phyloP scores from a whole-genome alignment of 1,284 basidiomycete genomes.

The Xerocomus nothofagi region DNA sequence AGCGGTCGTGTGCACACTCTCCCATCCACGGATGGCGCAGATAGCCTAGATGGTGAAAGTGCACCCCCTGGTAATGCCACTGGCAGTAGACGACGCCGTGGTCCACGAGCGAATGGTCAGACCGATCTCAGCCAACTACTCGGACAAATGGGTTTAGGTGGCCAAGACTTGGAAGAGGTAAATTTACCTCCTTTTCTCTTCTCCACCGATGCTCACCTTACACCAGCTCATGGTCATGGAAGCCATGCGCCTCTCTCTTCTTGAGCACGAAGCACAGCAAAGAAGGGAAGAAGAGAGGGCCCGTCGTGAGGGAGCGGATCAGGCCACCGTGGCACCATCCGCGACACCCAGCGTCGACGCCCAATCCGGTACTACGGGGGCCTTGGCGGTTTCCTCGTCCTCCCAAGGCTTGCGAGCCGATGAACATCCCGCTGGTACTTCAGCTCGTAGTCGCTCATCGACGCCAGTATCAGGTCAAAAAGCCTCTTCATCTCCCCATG shows the following conservation, averaged over 20 bases:
- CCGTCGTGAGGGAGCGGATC: slow-evolving; percentile 43
- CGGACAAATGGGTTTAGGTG: slow-evolving; percentile 66
- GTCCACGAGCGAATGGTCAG: slow-evolving; percentile 54
- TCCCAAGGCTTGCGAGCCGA: slow-evolving; percentile 12
- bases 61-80: slow-evolving; percentile 39
- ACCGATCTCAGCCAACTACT: slow-evolving; percentile 56
- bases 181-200: slow-evolving; percentile 9
- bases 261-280: slow-evolving; percentile 88
- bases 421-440: slow-evolving; percentile 9
- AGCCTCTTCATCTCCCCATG: slow-evolving; percentile 31
- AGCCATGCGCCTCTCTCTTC: slow-evolving; percentile 92
- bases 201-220: slow-evolving; percentile 12
- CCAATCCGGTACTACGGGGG: slow-evolving; percentile 2
- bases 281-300: slow-evolving; percentile 62
- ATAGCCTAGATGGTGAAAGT: slow-evolving; percentile 42
- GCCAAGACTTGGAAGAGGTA: slow-evolving; percentile 89
- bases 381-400: neutral
- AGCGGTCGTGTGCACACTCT: slow-evolving; percentile 73
- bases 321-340: slow-evolving; percentile 20
- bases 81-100: slow-evolving; percentile 60
- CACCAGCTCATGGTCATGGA: slow-evolving; percentile 95
- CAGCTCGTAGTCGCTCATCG: slow-evolving; percentile 24
- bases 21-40: slow-evolving; percentile 49
- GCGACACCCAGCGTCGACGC: slow-evolving; percentile 8
- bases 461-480: slow-evolving; percentile 40